These are phyloP conservation scores for Funneliformis geosporum DNA, from an alignment of 192 early-diverging fungal genomes.

Conservation along the genomic window DNA sequence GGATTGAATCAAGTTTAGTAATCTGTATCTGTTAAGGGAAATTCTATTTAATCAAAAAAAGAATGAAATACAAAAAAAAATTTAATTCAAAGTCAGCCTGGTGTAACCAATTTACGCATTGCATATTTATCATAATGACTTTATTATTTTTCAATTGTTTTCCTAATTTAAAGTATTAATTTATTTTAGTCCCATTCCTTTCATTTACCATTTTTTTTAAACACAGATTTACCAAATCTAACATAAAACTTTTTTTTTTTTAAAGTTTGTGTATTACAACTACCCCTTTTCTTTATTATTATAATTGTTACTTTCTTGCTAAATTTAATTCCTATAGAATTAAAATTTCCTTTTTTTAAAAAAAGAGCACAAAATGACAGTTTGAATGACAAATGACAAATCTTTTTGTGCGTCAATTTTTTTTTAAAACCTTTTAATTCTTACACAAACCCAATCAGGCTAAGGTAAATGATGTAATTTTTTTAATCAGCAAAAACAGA, in stretches of 20 bases:
- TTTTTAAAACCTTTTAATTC: too few relatives aligned
- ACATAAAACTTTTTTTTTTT: not conserved
- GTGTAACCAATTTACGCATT: not conserved
- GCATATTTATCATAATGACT: not conserved
- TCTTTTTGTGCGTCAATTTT: too few relatives aligned
- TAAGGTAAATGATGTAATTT: too few relatives aligned
- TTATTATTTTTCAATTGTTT: not conserved
- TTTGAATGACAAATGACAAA: too few relatives aligned
- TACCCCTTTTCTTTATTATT: not conserved
- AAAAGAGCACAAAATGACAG: too few relatives aligned
- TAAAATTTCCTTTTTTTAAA: not conserved
- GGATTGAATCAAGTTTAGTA: not conserved
- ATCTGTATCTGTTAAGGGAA: not conserved
- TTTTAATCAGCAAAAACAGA: too few relatives aligned
- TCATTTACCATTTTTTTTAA: not conserved
- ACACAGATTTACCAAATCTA: too few relatives aligned
- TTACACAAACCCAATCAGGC: too few relatives aligned
- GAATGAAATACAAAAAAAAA: not conserved
- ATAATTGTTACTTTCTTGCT: not conserved
- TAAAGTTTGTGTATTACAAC: not conserved
- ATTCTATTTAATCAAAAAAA: not conserved
- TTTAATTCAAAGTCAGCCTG: not conserved
- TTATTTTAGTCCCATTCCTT: not conserved
- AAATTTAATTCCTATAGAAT: not conserved
- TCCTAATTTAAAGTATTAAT: conserved; percentile 1